phyloP scores from a whole-genome alignment of 83 land plant species.

The Picea abies region DNA sequence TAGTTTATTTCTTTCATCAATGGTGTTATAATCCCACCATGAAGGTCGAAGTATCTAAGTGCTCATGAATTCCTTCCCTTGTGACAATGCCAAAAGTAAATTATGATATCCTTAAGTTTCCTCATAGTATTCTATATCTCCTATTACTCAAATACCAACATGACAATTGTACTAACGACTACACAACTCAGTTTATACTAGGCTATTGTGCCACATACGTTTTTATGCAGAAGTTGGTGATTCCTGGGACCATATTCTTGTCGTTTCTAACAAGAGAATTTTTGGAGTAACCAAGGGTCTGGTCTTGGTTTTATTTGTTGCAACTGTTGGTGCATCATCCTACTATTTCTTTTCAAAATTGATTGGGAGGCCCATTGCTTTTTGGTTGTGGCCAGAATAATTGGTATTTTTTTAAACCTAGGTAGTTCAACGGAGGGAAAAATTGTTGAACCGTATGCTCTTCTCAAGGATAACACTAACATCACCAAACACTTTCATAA shows the following conservation, averaged over 20 bases:
- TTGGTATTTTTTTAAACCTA: slow-evolving; percentile 31
- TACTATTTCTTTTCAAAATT: slow-evolving; percentile 48
- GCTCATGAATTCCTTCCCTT: no score
- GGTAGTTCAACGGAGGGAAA: slow-evolving; percentile 69
- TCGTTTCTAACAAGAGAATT: slow-evolving; percentile 43
- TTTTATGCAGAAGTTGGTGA: slow-evolving; percentile 21
- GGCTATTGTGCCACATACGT: no score
- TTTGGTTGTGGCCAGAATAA: slow-evolving; percentile 46
- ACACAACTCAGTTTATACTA: no score
- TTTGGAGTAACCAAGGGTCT: slow-evolving; percentile 40
- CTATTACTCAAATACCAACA: no score
- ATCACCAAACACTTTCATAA: slow-evolving; percentile 89
- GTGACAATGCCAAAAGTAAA: no score
- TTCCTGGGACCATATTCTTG: slow-evolving; percentile 50
- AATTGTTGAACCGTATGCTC: slow-evolving; percentile 86
- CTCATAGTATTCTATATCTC: no score
- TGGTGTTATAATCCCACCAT: no score
- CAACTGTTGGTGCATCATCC: slow-evolving; percentile 46
- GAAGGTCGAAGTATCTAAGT: no score
- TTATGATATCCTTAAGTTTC: no score
- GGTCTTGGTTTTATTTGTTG: slow-evolving; percentile 34
- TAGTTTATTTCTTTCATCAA: no score
- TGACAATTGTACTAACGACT: no score
- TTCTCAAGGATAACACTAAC: slow-evolving; percentile 88
- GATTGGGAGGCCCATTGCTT: slow-evolving; percentile 39